Base-by-base conservation (phyloP, 1,284 basidiomycete genomes). In the Pseudomicrostroma phylloplanum region DNA sequence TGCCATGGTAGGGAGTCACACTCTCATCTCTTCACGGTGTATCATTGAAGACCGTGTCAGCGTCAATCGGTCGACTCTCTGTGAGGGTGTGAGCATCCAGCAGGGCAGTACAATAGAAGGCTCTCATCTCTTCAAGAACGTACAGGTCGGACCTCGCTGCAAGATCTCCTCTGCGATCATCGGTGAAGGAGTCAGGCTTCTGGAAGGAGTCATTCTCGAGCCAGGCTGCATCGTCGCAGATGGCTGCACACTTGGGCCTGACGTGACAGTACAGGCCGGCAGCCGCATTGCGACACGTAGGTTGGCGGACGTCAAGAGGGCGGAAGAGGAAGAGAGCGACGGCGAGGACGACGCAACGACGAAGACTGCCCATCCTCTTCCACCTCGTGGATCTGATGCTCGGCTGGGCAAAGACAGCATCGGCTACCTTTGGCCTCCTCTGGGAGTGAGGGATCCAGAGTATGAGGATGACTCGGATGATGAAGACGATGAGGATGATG, bases 61-160 rank as follows among this genome's bases (percentile, higher is more conserved):
- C 59, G 82, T 94, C 55, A 80, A 80, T 6, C 81, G 85, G 3
- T 91, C 90, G 7, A 88, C 91, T 41, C 85, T 96, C 58, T 91
- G 91, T 23, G 82, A 83, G 55, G 82, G 84, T 58, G 92, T 91
- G 73, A 80, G 80, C 55, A 86, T 94, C 61, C 89, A 87, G 13
- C 58, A 66, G 41, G 53, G 59, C 12, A 62, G 64, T 48, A 58
- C 19, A 51, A 61, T 78, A 13, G 56, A 57, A 2, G 63, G 64
- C n/a, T 71, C 74, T 12, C 71, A 76, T 62, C 43, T 78, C 51
- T 74, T 72, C 66, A 66, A 66, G 36, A 61, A 61, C 36, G 63
- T 69, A n/a, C 23, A 40, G 12, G 60, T 78, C 25, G 92, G 90
- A n/a, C 83, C 86, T 46, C 84, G 86, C 56, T 90, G 88, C 74